phyloP scores from a whole-genome alignment of 208 protist genomes.

The Acanthamoeba triangularis region DNA sequence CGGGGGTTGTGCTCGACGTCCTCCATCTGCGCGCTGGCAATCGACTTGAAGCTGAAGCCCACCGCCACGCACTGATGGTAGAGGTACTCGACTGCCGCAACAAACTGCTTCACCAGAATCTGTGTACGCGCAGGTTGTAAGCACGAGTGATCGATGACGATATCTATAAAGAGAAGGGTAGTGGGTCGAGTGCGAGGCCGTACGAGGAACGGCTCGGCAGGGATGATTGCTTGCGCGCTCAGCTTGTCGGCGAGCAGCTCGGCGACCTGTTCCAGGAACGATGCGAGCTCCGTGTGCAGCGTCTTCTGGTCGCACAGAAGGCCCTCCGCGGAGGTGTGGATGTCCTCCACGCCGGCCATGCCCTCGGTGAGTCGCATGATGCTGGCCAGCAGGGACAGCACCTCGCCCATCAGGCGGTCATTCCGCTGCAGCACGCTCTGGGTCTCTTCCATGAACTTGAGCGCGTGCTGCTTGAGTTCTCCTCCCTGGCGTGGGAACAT shows the following conservation, averaged over 20 bases:
- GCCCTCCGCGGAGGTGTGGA: background rate
- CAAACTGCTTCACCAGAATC: background rate
- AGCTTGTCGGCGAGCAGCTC: constrained; percentile 7
- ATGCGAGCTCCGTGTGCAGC: background rate
- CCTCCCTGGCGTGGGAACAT: background rate
- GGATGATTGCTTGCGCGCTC: background rate
- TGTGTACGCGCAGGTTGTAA: background rate
- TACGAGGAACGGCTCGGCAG: background rate
- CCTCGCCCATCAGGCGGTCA: constrained; percentile 27
- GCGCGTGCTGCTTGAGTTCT: background rate
- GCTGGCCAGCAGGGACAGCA: background rate
- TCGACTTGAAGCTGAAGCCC: constrained; percentile 12
- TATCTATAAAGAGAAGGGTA: too few species aligned
- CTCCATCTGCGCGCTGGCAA: background rate
- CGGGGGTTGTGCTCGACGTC: constrained; percentile 12
- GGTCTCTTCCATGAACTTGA: background rate
- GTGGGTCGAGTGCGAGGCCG: background rate
- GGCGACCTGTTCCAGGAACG: background rate
- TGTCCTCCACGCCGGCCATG: constrained; percentile 5
- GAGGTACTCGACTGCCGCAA: background rate
- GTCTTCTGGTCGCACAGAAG: constrained; percentile 3
- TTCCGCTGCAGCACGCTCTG: background rate
- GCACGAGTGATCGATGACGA: background rate
- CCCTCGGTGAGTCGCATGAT: constrained; percentile 14
- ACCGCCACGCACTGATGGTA: background rate